phyloP scores from a whole-genome alignment of 2,329 filamentous ascomycete genomes.

The Allantophomopsis cytisporea region DNA sequence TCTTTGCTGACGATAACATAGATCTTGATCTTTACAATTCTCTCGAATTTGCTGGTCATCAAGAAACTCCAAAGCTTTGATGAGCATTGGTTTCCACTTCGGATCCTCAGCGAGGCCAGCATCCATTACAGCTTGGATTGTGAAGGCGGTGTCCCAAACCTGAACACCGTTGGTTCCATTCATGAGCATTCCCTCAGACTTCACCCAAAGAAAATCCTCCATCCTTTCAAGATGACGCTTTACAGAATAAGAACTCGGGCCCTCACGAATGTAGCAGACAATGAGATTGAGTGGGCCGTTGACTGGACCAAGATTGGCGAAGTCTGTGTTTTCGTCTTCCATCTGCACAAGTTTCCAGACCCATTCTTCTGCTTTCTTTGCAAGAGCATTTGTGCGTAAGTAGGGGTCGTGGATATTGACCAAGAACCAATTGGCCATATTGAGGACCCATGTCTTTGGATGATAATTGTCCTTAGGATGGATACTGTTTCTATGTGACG shows the following conservation, averaged over 20 bases:
- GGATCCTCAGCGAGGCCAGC: slow-evolving; percentile 65
- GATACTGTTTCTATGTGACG: slow-evolving; percentile 69
- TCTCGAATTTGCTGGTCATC: slow-evolving; percentile 86
- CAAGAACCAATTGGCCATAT: slow-evolving; percentile 63
- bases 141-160: slow-evolving; percentile 89
- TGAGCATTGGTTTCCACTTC: slow-evolving; percentile 72
- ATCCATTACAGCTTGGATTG: slow-evolving; percentile 70
- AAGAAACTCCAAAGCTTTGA: slow-evolving; percentile 70
- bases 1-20: slow-evolving; percentile 78
- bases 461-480: slow-evolving; percentile 76
- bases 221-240: slow-evolving; percentile 68
- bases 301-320: slow-evolving; percentile 74
- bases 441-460: slow-evolving; percentile 77
- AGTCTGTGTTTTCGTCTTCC: slow-evolving; percentile 90
- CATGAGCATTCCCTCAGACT: slow-evolving; percentile 80
- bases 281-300: slow-evolving; percentile 87
- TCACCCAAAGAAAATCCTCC: slow-evolving; percentile 84
- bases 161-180: slow-evolving; percentile 99
- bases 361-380: slow-evolving; percentile 65
- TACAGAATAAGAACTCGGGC: slow-evolving; percentile 59
- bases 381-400: slow-evolving; percentile 51
- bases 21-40: slow-evolving; percentile 61
- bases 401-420: slow-evolving; percentile 72
- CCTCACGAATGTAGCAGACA: slow-evolving; percentile 72
- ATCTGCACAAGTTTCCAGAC: slow-evolving; percentile 72